Evolutionary conservation across 148 eudicot species (phyloP).

Genomic region (Arbutus unedo): DNA sequence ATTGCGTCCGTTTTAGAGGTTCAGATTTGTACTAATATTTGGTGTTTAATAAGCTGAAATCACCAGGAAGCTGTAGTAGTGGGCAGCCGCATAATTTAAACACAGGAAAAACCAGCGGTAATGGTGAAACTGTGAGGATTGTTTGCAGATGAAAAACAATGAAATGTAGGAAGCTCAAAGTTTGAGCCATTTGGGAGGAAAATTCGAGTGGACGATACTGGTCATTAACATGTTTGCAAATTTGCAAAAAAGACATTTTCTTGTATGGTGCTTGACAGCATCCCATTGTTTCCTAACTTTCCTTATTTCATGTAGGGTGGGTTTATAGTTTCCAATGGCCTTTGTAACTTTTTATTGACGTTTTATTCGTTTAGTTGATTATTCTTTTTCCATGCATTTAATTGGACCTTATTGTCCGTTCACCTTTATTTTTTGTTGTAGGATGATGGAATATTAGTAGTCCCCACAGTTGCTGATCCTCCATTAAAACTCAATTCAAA

Average conservation of each 20-base stretch:
- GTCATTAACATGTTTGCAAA: neutral
- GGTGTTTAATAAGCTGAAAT: conserved; percentile 7
- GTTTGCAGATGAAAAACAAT: neutral
- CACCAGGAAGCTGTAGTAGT: neutral
- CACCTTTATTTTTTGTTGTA: conserved; percentile 22
- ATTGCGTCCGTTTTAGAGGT: neutral
- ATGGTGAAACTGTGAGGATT: neutral
- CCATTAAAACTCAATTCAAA: conserved; percentile 53
- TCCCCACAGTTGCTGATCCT: conserved; percentile 75
- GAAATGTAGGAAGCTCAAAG: neutral
- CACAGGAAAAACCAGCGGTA: neutral
- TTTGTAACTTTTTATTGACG: neutral
- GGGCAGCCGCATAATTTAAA: neutral
- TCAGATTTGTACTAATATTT: neutral
- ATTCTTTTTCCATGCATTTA: neutral
- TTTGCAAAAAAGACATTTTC: neutral
- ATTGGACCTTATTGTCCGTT: conserved; percentile 11
- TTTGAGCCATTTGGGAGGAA: conserved; percentile 4
- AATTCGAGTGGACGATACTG: neutral
- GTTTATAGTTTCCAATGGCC: neutral
- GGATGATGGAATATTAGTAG: conserved; percentile 81
- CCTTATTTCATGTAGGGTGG: neutral
- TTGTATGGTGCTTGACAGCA: neutral
- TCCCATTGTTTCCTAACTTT: neutral
- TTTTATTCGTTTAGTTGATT: neutral